phyloP scores from a whole-genome alignment of 2,329 filamentous ascomycete species.

The Scopulariopsis brevicaulis region DNA sequence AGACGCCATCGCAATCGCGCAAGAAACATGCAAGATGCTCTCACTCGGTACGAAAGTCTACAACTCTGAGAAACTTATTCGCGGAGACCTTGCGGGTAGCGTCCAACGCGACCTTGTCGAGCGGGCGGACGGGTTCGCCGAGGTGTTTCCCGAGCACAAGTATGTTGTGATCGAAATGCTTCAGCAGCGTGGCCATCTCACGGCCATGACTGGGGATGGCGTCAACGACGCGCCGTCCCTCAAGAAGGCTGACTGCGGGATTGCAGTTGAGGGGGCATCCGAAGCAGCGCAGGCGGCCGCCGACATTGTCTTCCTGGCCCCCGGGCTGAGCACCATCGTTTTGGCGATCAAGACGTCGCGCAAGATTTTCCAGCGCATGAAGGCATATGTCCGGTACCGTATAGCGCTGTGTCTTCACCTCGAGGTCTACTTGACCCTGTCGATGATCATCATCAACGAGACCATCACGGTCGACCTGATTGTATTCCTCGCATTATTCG shows the following conservation, averaged over 20 bases:
- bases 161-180: conserved; percentile 68
- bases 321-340: conserved; percentile 60
- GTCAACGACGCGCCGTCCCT: conserved; percentile 65
- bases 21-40: conserved; percentile 76
- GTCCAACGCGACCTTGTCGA: conserved; percentile 69
- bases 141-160: conserved; percentile 68
- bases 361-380: conserved; percentile 71
- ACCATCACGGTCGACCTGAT: conserved; percentile 61
- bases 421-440: conserved; percentile 66
- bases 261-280: conserved; percentile 60
- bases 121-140: conserved; percentile 61
- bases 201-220: conserved; percentile 68
- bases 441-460: conserved; percentile 73
- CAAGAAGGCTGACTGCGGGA: conserved; percentile 66
- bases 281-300: conserved; percentile 63
- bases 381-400: conserved; percentile 67
- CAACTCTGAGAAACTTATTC: conserved; percentile 67
- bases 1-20: conserved; percentile 69
- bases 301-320: conserved; percentile 65
- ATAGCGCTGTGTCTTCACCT: conserved; percentile 64
- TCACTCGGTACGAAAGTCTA: conserved; percentile 71
- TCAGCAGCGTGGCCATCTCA: conserved; percentile 61
- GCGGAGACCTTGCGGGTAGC: conserved; percentile 62
- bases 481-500: conserved; percentile 70
- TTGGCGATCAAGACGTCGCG: conserved; percentile 63